Base-by-base conservation (phyloP, 345 rosid genomes). In the Populus pruinosa region DNA sequence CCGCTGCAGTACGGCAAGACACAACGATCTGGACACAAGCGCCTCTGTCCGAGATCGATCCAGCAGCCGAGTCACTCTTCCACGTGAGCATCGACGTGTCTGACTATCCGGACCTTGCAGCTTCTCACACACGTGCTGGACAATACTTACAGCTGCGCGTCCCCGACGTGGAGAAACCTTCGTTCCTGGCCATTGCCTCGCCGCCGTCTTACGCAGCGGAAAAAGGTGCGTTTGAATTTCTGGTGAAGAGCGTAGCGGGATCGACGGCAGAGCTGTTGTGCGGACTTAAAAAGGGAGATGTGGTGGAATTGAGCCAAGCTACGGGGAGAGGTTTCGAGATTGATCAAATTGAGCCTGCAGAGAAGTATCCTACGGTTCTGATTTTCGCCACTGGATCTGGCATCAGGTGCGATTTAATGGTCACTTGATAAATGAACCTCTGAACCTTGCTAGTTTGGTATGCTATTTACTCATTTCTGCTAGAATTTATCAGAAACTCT, bases 311-410 rank as follows among this genome's bases (percentile, higher is more conserved):
- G 73, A 92, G 89, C 56, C 88, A 80, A 56, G 93, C 80, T 31
- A 91, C 89, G 93, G 99, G 99, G 11, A 86, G 81, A 66, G 99
- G 98, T 47, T 93, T 92, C 80, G 83, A 85, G 23, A 74, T 88
- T 23, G 89, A 89, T 69, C 90, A 75, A 71, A 89, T 93, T 83
- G 83, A 88, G 65, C 96, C 95, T 87, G 94, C 98, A 0, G 88
- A 85, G 79, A 80, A 86, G 23, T 88, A 73, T 63, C 86, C 90
- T 5, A 83, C 94, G 62, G 91, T 96, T 75, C 85, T 93, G 83
- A 92, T 94, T 68, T 96, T 93, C 77, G 98, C 99, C 13, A 96
- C 98, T 1, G 98, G 98, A 83, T 91, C 99, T 65, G 97, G 97
- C 73, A 94, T 96, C 78, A 96, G 97, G 97, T 96, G 70, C 59